Evolutionary conservation across 2,329 filamentous ascomycete species (phyloP).

Genomic region (Atkinsonella hypoxylon): DNA sequence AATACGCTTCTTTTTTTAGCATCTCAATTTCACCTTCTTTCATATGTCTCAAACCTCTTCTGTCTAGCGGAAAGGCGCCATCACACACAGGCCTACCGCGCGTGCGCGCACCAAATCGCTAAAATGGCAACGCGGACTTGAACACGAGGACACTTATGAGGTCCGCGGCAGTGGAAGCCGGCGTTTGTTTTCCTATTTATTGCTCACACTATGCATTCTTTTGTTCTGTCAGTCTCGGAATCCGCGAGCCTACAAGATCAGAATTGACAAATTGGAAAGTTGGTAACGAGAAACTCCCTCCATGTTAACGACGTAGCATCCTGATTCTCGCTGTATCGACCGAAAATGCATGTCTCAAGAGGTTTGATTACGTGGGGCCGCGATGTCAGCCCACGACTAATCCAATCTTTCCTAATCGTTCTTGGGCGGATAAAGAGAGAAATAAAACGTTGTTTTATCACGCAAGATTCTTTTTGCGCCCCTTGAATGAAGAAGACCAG

Average conservation of each 20-base stretch:
- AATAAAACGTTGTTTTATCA: background rate
- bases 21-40: constrained; percentile 4
- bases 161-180: background rate
- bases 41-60: constrained; percentile 3
- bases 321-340: background rate
- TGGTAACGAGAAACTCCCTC: background rate
- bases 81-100: background rate
- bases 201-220: background rate
- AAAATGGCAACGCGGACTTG: background rate
- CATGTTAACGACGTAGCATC: background rate
- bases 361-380: background rate
- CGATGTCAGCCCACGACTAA: background rate
- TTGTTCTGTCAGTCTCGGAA: background rate
- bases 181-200: background rate
- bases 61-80: background rate
- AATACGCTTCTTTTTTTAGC: constrained; percentile 5
- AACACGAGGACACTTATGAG: background rate
- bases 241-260: background rate
- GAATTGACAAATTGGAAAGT: background rate
- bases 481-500: background rate
- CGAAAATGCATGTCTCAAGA: background rate
- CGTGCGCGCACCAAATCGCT: background rate
- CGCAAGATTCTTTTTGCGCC: background rate
- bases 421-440: background rate
- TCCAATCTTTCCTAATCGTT: background rate